Base-by-base conservation (phyloP, 768 basidiomycete genomes). In the Rhodocollybia butyracea region DNA sequence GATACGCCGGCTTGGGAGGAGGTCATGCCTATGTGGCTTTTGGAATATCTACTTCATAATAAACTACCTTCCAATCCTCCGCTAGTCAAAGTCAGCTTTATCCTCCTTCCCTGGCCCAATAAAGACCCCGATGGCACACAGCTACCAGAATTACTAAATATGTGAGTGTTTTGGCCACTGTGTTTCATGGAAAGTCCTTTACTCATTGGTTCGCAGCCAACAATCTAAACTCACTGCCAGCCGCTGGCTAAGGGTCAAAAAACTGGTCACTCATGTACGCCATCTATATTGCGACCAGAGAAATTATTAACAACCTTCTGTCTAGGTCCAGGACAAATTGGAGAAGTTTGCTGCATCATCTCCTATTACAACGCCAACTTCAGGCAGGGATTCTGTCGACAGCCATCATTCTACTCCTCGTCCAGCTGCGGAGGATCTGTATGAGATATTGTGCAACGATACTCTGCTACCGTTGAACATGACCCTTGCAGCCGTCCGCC, bases 361-460 rank as follows among this genome's bases (percentile, higher is more conserved):
- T 36, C 5, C 64, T 62, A 34, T 59, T 64, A 7, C 60, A 6
- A 57, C 66, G 19, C 66, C 70, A 21, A 61, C 65, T 51, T 65
- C 66, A 50, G 24, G 75, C 30, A 68, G 76, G 30, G 68, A 79
- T 36, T 74, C 76, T 15, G 58, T 73, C 53, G 73, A 78, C 54
- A 64, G 58, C 55, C 61, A 63, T 39, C 58, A 63, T 62, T 61
- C 57, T 70, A 66, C n/a, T 58, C 43, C 59, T 56, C 64, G 59
- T 57, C 58, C 58, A 7, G 72, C 70, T 57, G 73, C 82, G 10
- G 91, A 93, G 61, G 88, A 93, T 24, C 63, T 79, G 27, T 88
- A 91, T 66, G 95, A 98, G 71, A 83, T 98, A 41, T 67, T 97
- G 26, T 97, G 94, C 70, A 92, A 91, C 61, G 89, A 92, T 58